Percentiles rank a stretch among this genome's conserved stretches.
These are phyloP conservation scores for Asclepias syriaca DNA, from an alignment of 257 asterid species.

Conservation along the genomic window DNA sequence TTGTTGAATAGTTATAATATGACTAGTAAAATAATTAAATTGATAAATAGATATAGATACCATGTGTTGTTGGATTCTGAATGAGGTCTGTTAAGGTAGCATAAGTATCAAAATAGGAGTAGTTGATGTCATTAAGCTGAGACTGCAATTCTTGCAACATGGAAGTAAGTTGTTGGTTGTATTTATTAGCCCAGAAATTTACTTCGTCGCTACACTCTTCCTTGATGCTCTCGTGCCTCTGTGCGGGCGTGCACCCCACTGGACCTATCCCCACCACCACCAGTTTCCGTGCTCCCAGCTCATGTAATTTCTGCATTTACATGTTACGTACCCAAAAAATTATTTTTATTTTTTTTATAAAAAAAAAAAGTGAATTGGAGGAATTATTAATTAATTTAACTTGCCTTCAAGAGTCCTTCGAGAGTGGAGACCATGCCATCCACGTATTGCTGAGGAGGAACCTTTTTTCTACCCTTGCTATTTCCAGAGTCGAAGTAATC, in stretches of 20 bases:
- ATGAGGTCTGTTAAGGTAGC: conserved; percentile 33
- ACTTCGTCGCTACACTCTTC: conserved; percentile 47
- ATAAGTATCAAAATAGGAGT: conserved; percentile 50
- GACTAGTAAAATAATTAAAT: too few relatives aligned
- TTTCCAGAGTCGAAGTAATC: conserved; percentile 29
- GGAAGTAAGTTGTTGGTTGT: conserved; percentile 37
- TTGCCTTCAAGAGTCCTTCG: conserved; percentile 48
- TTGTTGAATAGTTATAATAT: too few relatives aligned
- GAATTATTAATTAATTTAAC: neutral
- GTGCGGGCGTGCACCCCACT: conserved; percentile 65
- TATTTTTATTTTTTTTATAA: too few relatives aligned
- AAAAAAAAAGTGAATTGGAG: too few relatives aligned
- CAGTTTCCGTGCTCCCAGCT: conserved; percentile 63
- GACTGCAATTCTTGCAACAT: conserved; percentile 45
- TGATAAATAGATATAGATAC: conserved; percentile 15
- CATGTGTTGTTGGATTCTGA: conserved; percentile 46
- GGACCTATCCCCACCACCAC: conserved; percentile 37
- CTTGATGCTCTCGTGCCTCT: conserved; percentile 28
- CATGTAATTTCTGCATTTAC: conserved; percentile 33
- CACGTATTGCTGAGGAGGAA: conserved; percentile 49
- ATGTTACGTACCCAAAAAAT: neutral
- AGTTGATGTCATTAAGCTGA: conserved; percentile 40
- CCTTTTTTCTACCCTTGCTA: conserved; percentile 2
- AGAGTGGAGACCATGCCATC: conserved; percentile 56
- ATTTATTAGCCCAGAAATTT: conserved; percentile 46